Conservation (phyloP, 495 filamentous ascomycete genomes). For the Mycothermus thermophilus region DNA sequence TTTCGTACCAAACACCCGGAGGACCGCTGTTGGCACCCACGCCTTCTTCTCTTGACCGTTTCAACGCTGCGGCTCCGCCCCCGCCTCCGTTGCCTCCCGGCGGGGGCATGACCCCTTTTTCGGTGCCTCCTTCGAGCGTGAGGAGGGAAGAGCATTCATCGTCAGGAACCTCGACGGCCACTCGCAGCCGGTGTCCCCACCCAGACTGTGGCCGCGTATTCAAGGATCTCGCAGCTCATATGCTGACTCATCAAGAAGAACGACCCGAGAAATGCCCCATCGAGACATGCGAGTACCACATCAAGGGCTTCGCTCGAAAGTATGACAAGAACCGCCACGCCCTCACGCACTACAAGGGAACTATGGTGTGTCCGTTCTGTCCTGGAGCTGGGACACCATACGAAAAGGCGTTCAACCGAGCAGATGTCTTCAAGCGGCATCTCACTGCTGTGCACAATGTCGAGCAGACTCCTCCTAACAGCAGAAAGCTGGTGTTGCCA, state of each 20-base stretch:
- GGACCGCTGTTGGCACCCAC: conserved; percentile 17
- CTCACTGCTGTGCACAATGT: conserved; percentile 87
- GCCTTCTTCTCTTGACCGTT: conserved; percentile 14
- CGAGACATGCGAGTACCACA: conserved; percentile 82
- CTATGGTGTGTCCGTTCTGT: conserved; percentile 98
- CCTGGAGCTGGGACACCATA: conserved; percentile 80
- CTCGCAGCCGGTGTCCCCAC: conserved; percentile 56
- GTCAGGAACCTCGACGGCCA: conserved; percentile 8
- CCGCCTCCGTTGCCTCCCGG: background rate
- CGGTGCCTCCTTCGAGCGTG: too few species aligned
- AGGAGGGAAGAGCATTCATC: too few species aligned
- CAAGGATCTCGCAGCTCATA: conserved; percentile 89
- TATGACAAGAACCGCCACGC: conserved; percentile 99
- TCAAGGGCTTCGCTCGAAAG: conserved; percentile 90
- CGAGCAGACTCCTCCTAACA: conserved; percentile 91
- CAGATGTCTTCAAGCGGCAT: conserved; percentile 97
- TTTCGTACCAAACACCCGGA: conserved; percentile 31
- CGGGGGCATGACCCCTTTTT: background rate
- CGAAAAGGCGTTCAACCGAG: conserved; percentile 97
- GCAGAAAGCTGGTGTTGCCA: conserved; percentile 48
- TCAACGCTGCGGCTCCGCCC: conserved; percentile 7
- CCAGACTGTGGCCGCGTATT: conserved; percentile 81
- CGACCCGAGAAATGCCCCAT: conserved; percentile 96
- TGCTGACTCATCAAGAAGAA: conserved; percentile 90
- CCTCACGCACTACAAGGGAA: conserved; percentile 96